Evolutionary conservation across 176 grass and related monocot species (phyloP).

Genomic region (Thinopyrum elongatum): DNA sequence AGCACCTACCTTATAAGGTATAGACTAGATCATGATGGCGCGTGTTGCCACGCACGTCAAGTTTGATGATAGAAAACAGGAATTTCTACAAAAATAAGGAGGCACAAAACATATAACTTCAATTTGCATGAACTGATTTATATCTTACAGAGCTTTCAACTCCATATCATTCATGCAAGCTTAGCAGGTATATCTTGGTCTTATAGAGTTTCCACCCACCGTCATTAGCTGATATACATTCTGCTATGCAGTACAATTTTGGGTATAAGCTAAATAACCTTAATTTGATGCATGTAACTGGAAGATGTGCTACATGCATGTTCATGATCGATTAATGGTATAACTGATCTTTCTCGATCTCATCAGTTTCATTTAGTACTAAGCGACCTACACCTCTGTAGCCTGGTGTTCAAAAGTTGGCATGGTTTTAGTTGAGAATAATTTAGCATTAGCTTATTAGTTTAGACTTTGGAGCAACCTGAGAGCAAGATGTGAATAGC

Average conservation of each 20-base stretch:
- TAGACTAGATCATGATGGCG: no score
- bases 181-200: not conserved
- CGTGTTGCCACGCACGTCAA: no score
- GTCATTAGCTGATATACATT: not conserved
- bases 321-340: not conserved
- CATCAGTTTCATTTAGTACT: not conserved
- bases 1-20: no score
- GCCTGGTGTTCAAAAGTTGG: not conserved
- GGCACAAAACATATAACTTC: not conserved
- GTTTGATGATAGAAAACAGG: no score
- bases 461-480: not conserved
- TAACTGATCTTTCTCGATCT: not conserved
- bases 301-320: not conserved
- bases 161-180: not conserved
- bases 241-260: no score
- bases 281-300: not conserved
- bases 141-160: not conserved
- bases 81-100: no score
- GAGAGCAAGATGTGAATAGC: not conserved
- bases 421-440: not conserved
- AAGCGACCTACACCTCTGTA: no score
- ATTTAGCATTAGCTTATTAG: not conserved
- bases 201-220: not conserved
- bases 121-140: not conserved
- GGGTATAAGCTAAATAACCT: not conserved